phyloP scores from a whole-genome alignment of 208 protist genomes.

The Giardia duodenalis region DNA sequence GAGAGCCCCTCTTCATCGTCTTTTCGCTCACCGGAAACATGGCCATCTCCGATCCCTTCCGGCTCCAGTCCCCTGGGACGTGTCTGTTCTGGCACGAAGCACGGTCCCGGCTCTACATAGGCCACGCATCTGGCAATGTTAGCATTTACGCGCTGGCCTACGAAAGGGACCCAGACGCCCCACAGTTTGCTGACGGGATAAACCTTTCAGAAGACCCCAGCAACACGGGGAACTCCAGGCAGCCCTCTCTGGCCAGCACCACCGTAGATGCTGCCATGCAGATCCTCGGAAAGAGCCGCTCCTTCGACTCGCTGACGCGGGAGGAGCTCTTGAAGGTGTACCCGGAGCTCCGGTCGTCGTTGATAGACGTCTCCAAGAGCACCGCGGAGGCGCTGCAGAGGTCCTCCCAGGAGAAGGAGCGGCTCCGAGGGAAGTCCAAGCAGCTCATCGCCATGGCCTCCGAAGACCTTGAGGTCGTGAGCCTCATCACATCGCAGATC shows the following conservation, averaged over 20 bases:
- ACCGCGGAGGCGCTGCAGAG: not conserved
- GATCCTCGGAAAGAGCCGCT: not conserved
- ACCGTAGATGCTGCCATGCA: not conserved
- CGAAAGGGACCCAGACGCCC: not conserved
- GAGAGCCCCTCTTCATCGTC: not conserved
- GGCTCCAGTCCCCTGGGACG: not conserved
- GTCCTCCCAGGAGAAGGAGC: not conserved
- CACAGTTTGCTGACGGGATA: not conserved
- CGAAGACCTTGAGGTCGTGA: not conserved
- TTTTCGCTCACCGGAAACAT: not conserved
- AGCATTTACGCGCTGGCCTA: not conserved
- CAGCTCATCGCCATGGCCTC: not conserved
- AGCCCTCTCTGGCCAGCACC: not conserved
- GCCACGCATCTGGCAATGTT: slow-evolving; percentile 1
- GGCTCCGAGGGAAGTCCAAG: not conserved
- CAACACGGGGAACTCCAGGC: not conserved
- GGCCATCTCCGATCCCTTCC: not conserved
- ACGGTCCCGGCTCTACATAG: not conserved
- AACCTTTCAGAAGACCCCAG: not conserved
- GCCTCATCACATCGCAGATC: slow-evolving; percentile 1
- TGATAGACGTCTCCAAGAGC: not conserved
- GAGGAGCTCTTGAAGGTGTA: slow-evolving; percentile 13
- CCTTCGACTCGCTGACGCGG: not conserved
- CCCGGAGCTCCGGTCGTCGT: not conserved
- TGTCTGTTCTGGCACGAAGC: not conserved